phyloP scores from a whole-genome alignment of 208 protist genomes.

The Trypanosoma grayi region DNA sequence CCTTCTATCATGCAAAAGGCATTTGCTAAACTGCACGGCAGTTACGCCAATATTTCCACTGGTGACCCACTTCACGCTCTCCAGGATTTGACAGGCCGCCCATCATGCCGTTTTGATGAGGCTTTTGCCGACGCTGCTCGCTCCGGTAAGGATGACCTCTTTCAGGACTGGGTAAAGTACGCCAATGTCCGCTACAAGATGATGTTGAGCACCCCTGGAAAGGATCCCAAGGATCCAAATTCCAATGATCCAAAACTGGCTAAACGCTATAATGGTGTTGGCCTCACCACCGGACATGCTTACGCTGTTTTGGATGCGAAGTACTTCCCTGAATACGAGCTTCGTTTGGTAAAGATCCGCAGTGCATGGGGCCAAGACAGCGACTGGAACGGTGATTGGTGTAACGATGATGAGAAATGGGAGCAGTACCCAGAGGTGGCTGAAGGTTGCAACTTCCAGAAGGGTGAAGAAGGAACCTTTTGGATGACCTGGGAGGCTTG shows the following conservation, averaged over 20 bases:
- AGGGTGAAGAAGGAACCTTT: conserved; percentile 58
- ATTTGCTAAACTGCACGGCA: conserved; percentile 87
- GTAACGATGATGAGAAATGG: conserved; percentile 70
- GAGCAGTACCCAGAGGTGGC: conserved; percentile 67
- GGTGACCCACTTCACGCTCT: conserved; percentile 85
- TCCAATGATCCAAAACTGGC: conserved; percentile 22
- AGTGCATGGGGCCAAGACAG: conserved; percentile 58
- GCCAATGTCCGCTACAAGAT: conserved; percentile 51
- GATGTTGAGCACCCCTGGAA: conserved; percentile 75
- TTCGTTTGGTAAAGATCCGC: conserved; percentile 68
- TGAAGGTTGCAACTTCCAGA: conserved; percentile 59
- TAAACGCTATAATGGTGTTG: conserved; percentile 46
- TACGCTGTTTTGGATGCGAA: conserved; percentile 70
- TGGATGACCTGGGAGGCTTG: conserved; percentile 82
- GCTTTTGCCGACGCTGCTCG: conserved; percentile 20
- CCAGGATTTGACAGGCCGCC: conserved; percentile 76
- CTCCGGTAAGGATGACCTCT: conserved; percentile 35
- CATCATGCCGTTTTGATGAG: conserved; percentile 64
- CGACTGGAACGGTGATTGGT: conserved; percentile 82
- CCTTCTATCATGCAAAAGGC: conserved; percentile 83
- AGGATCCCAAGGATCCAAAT: conserved; percentile 30
- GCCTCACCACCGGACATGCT: conserved; percentile 58
- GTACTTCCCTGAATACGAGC: conserved; percentile 44
- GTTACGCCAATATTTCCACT: conserved; percentile 70
- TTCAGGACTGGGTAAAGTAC: conserved; percentile 43